Evolutionary conservation across 495 filamentous ascomycete genomes (phyloP).

Genomic region (Penicillium roqueforti): DNA sequence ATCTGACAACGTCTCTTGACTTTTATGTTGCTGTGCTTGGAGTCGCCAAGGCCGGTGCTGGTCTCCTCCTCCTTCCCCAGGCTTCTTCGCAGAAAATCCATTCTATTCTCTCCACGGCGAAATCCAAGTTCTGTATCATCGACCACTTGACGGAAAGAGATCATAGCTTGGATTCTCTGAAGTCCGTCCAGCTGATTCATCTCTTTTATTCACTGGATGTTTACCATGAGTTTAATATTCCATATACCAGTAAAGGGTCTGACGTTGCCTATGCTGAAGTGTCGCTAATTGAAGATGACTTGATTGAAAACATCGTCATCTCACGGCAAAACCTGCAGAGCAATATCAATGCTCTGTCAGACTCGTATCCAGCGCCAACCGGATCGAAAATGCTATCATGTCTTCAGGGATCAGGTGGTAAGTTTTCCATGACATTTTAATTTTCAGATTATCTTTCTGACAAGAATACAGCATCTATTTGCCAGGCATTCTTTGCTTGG

Average conservation of each 20-base stretch:
- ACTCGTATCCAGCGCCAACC: conserved; percentile 51
- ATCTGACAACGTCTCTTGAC: conserved; percentile 64
- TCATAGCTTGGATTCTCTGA: conserved; percentile 12
- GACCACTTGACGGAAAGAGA: conserved; percentile 17
- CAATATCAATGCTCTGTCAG: conserved; percentile 57
- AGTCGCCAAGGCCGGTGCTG: conserved; percentile 65
- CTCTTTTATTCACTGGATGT: conserved; percentile 30
- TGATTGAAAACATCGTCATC: conserved; percentile 66
- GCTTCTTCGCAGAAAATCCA: conserved; percentile 53
- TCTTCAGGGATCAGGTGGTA: conserved; percentile 66
- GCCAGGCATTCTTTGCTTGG: conserved; percentile 80
- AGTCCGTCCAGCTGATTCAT: conserved; percentile 21
- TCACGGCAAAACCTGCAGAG: conserved; percentile 64
- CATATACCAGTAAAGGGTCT: conserved; percentile 17
- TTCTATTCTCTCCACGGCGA: conserved; percentile 51
- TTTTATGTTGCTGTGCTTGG: conserved; percentile 70
- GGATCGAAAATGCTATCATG: conserved; percentile 60
- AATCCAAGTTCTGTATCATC: conserved; percentile 44
- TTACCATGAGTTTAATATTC: conserved; percentile 28
- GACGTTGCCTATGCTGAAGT: conserved; percentile 55
- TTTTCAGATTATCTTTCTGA: neutral
- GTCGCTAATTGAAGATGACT: conserved; percentile 57
- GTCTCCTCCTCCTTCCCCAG: conserved; percentile 65
- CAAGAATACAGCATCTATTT: conserved; percentile 56
- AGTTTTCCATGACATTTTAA: conserved; percentile 6